Base-by-base conservation (phyloP, 495 filamentous ascomycete species). In the Jackrogersella minutella region DNA sequence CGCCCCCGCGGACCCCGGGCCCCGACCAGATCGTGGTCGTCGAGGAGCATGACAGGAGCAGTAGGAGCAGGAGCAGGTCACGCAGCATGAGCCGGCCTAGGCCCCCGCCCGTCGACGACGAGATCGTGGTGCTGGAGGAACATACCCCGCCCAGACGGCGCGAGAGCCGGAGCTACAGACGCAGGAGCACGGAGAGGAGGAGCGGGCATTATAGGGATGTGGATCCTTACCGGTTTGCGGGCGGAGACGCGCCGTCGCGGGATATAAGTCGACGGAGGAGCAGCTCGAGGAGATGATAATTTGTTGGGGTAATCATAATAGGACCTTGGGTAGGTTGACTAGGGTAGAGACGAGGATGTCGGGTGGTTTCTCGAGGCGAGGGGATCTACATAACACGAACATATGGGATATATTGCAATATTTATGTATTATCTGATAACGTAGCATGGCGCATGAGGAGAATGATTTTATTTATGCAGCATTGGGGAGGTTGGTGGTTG, bases 121-220 rank as follows among this genome's bases (percentile, higher is more conserved):
- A 82, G 69, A 75, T 82, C 21, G 73, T 83, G n/a, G 74, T 83
- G 19, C 72, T 81, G 43, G 81, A 83, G 64, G 80, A 82, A 62
- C 71, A 78, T 14, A 71, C 62, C 1, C 75, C 78, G 49, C 69
- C 77, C 22, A 52, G 73, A 40, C 63, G 73, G 49, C 46, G 56
- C 26, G 62, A 62, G 34, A 74, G 74, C 19, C 74, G 71, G 34
- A 26, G 71, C 31, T 68, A 76, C 31, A 66, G 74, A 13, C 64
- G 74, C 37, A 60, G 60, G 11, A 74, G 78, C 31, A 72, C 68
- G 17, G 76, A 78, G 61, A 62, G 79, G 49, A 62, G 77, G 51
- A 70, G 64, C 28, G 53, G 60, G 19, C 73, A 64, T 16, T 79
- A 73, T 37, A 58, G 76, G 17, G 75, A 80, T 37, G 68, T 70